A percentile compares a stretch with the other conserved stretches of the same genome.
phyloP scores from a whole-genome alignment of 106 monocot genomes.

The Acorus gramineus region DNA sequence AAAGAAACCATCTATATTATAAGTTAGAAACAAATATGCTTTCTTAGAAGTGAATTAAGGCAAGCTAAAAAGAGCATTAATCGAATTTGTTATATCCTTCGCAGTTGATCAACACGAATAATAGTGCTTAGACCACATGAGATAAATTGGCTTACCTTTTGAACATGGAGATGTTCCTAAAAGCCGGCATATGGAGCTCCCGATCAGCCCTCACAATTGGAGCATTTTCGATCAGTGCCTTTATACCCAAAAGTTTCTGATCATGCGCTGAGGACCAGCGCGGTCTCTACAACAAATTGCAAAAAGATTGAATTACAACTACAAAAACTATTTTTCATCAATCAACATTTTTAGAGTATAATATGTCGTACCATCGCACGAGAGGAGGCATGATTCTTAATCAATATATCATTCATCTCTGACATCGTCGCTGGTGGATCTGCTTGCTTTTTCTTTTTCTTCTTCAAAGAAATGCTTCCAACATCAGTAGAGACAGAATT shows the following conservation, averaged over 20 bases:
- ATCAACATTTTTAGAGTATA: neutral
- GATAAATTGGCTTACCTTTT: constrained; percentile 21
- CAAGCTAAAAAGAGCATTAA: too few relatives aligned
- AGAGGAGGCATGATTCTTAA: constrained; percentile 8
- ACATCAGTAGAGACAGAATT: neutral
- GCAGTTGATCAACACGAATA: too few relatives aligned
- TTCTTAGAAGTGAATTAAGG: too few relatives aligned
- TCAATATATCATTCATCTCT: constrained; percentile 16
- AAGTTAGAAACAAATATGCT: too few relatives aligned
- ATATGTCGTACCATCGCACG: constrained; percentile 8
- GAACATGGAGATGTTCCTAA: constrained; percentile 52
- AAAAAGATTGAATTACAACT: neutral
- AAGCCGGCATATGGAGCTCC: constrained; percentile 41
- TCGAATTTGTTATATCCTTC: too few relatives aligned
- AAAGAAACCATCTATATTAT: too few relatives aligned
- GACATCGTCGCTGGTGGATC: constrained; percentile 4
- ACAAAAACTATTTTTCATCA: neutral
- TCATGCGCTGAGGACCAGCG: constrained; percentile 33
- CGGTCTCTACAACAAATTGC: constrained; percentile 26
- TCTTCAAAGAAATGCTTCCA: neutral
- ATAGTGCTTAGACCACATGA: neutral
- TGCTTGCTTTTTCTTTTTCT: constrained; percentile 7
- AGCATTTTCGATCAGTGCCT: constrained; percentile 32
- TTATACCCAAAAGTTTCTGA: constrained; percentile 38
- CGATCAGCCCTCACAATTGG: constrained; percentile 17